Evolutionary conservation across 345 rosid genomes (phyloP).

Genomic region (Murraya paniculata): DNA sequence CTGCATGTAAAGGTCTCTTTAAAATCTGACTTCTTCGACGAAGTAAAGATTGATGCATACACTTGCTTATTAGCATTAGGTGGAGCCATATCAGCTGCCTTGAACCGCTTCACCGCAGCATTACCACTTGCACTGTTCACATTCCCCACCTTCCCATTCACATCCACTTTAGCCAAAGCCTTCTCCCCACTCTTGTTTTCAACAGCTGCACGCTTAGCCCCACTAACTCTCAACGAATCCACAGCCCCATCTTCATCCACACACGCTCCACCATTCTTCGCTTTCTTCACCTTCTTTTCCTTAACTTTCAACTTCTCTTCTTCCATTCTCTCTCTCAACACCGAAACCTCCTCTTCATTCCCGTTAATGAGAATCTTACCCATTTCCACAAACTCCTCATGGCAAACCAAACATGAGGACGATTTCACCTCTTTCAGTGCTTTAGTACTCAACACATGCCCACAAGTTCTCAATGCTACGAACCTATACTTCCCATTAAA

Average conservation of each 20-base stretch:
- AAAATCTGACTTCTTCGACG: conserved; percentile 61
- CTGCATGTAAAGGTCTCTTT: conserved; percentile 84
- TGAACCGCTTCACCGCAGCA: conserved; percentile 52
- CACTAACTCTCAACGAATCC: conserved; percentile 18
- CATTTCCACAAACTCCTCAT: conserved; percentile 53
- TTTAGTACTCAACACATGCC: conserved; percentile 90
- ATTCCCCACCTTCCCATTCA: conserved; percentile 42
- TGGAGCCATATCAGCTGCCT: conserved; percentile 61
- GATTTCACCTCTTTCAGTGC: conserved; percentile 93
- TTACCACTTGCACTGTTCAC: conserved; percentile 29
- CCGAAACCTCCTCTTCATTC: conserved; percentile 65
- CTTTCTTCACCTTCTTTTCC: conserved; percentile 67
- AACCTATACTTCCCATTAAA: conserved; percentile 86
- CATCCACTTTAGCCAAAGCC: conserved; percentile 34
- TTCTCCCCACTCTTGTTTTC: conserved; percentile 37
- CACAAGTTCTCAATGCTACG: conserved; percentile 68
- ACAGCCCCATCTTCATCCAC: conserved; percentile 23
- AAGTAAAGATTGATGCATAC: conserved; percentile 86
- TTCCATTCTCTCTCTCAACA: conserved; percentile 68
- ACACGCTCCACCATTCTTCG: conserved; percentile 38
- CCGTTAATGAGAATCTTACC: conserved; percentile 88
- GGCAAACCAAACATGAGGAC: conserved; percentile 83
- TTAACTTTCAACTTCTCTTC: conserved; percentile 55
- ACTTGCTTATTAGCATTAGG: conserved; percentile 80
- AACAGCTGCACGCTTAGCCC: conserved; percentile 42